Evolutionary conservation across 2,329 filamentous ascomycete genomes (phyloP).

Genomic region (Cyclaneusma minus): DNA sequence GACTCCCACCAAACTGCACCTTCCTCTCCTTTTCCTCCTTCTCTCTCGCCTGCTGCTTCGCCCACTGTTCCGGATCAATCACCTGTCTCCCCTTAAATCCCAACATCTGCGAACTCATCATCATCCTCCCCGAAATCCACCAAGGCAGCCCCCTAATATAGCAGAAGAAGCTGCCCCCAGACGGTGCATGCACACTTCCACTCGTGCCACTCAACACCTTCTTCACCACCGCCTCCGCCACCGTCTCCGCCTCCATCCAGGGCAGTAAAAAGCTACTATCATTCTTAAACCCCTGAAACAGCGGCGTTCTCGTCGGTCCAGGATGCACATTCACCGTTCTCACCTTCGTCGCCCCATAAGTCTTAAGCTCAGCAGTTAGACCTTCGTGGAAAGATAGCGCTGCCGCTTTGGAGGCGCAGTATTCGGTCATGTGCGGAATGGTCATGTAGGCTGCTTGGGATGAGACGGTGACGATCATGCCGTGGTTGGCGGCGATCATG

Average conservation of each 20-base stretch:
- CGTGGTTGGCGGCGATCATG: constrained; percentile 50
- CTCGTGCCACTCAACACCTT: constrained; percentile 42
- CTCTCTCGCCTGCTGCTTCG: constrained; percentile 7
- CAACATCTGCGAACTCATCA: constrained; percentile 17
- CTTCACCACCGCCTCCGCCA: constrained; percentile 45
- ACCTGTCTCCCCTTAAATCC: constrained; percentile 17
- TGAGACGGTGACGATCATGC: constrained; percentile 58
- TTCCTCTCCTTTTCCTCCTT: constrained; percentile 10
- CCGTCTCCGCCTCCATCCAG: constrained; percentile 40
- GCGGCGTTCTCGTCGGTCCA: constrained; percentile 43
- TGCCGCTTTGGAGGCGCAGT: constrained; percentile 50
- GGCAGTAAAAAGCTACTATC: constrained; percentile 34
- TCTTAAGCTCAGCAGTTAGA: constrained; percentile 38
- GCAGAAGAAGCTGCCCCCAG: constrained; percentile 23
- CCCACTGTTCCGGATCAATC: constrained; percentile 15
- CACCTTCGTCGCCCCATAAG: constrained; percentile 47
- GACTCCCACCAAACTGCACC: no score
- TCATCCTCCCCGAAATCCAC: constrained; percentile 42
- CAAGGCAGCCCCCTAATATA: constrained; percentile 38
- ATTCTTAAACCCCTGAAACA: constrained; percentile 40
- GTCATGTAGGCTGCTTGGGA: constrained; percentile 45
- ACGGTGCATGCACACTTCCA: constrained; percentile 39
- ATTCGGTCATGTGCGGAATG: constrained; percentile 51
- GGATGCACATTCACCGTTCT: constrained; percentile 52
- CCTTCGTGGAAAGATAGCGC: constrained; percentile 55